A percentile compares a stretch with the other conserved stretches of the same genome.
phyloP scores from a whole-genome alignment of 1,284 basidiomycete species.

The Cutaneotrichosporon cyanovorans region DNA sequence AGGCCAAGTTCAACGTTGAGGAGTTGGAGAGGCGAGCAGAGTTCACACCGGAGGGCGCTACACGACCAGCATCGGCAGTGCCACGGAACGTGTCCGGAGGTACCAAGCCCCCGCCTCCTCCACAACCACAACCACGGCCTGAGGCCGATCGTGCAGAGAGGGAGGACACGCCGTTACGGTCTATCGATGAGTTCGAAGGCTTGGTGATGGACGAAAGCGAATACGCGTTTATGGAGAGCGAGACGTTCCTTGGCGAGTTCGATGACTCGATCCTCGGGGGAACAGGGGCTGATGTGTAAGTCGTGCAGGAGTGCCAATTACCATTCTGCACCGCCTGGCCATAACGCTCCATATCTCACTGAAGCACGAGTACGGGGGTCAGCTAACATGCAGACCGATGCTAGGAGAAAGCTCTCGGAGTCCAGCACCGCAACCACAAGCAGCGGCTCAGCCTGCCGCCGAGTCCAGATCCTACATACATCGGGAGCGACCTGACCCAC shows the following conservation, averaged over 20 bases:
- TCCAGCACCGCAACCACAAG: too few relatives aligned
- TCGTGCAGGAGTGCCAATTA: not conserved
- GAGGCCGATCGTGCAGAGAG: not conserved
- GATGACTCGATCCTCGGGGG: conserved; percentile 12
- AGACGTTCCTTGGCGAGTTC: conserved; percentile 26
- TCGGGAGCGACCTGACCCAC: not conserved
- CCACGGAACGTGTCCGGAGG: conserved; percentile 15
- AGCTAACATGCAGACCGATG: too few relatives aligned
- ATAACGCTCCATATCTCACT: too few relatives aligned
- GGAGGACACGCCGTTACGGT: conserved; percentile 22
- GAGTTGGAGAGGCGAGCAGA: conserved; percentile 71
- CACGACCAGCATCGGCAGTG: conserved; percentile 21
- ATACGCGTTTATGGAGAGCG: conserved; percentile 23
- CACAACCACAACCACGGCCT: not conserved
- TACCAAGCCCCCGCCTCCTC: conserved; percentile 7
- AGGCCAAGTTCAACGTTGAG: conserved; percentile 70
- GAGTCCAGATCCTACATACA: not conserved
- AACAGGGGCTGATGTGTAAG: conserved; percentile 11
- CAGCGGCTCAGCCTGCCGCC: conserved; percentile 20
- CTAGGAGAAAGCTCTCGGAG: too few relatives aligned
- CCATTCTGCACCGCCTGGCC: too few relatives aligned
- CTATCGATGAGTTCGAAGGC: conserved; percentile 18
- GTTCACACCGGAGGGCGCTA: conserved; percentile 48
- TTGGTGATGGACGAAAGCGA: conserved; percentile 21
- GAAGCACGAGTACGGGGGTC: too few relatives aligned